phyloP scores from a whole-genome alignment of 1,139 yeast species.

The Saccharomycopsis hybrid region DNA sequence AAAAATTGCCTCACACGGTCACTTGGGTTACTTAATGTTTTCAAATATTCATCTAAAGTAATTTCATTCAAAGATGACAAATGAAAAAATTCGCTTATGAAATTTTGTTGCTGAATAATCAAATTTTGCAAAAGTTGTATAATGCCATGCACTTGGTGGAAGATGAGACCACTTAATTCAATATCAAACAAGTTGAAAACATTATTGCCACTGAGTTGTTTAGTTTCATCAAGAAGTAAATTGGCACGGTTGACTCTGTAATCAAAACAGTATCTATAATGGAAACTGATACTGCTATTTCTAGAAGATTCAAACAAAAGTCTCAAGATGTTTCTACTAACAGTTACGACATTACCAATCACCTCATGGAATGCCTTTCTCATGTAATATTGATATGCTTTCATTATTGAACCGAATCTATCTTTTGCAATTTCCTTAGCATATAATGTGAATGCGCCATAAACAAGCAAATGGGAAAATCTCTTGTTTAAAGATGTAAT shows the following conservation, averaged over 20 bases:
- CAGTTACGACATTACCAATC: conserved; percentile 24
- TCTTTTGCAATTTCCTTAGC: conserved; percentile 49
- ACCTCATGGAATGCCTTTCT: conserved; percentile 30
- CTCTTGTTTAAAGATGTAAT: conserved; percentile 27
- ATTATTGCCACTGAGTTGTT: conserved; percentile 19
- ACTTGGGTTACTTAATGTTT: conserved; percentile 35
- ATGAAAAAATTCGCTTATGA: conserved; percentile 62
- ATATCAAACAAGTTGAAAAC: conserved; percentile 21
- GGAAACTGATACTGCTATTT: no score
- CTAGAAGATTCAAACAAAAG: conserved; percentile 26
- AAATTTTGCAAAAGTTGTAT: conserved; percentile 31
- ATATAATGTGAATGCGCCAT: conserved; percentile 59
- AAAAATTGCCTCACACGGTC: conserved; percentile 28
- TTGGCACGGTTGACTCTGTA: conserved; percentile 11
- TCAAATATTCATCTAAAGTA: conserved; percentile 45
- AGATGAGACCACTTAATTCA: conserved; percentile 9
- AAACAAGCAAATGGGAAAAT: conserved; percentile 42
- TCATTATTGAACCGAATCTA: conserved; percentile 36
- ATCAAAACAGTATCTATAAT: conserved; percentile 24
- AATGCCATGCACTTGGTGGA: conserved; percentile 14
- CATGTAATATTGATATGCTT: conserved; percentile 24
- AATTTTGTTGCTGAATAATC: conserved; percentile 58
- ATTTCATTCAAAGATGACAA: conserved; percentile 43
- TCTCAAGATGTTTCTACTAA: conserved; percentile 5
- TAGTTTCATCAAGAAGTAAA: conserved; percentile 1